phyloP scores from a whole-genome alignment of 2,329 filamentous ascomycete genomes.

The Kalaharituber pfeilii region DNA sequence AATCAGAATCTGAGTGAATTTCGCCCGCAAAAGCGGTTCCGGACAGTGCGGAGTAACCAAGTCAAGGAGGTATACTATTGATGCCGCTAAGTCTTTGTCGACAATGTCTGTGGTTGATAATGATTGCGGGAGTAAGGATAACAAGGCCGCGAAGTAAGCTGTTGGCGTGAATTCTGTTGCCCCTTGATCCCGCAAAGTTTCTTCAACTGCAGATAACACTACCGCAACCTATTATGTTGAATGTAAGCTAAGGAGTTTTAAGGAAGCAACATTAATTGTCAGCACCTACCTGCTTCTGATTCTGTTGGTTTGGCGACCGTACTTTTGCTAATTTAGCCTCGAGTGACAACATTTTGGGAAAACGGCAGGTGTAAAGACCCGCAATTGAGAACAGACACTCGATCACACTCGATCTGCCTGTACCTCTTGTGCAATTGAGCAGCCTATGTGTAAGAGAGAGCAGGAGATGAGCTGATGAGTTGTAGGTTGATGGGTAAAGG shows the following conservation, averaged over 20 bases:
- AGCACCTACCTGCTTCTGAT: slow-evolving; percentile 74
- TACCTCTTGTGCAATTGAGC: too few relatives aligned
- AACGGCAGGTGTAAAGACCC: not conserved
- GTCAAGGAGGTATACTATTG: slow-evolving; percentile 90
- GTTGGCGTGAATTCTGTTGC: slow-evolving; percentile 62
- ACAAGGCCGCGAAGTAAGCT: slow-evolving; percentile 86
- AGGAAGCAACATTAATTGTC: not conserved
- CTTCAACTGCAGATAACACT: slow-evolving; percentile 78
- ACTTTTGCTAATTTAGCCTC: slow-evolving; percentile 94
- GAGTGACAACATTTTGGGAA: slow-evolving; percentile 27
- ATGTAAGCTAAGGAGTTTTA: not conserved
- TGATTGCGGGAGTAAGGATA: slow-evolving; percentile 69
- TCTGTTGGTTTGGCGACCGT: slow-evolving; percentile 87
- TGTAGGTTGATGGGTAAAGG: too few relatives aligned
- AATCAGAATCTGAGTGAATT: slow-evolving; percentile 84
- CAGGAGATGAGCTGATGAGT: too few relatives aligned
- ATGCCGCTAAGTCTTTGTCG: slow-evolving; percentile 67
- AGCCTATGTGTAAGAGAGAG: too few relatives aligned
- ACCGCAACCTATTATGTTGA: slow-evolving; percentile 54
- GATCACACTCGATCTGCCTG: too few relatives aligned
- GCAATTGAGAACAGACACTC: too few relatives aligned
- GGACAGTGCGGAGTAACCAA: slow-evolving; percentile 73
- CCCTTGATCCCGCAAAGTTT: slow-evolving; percentile 66
- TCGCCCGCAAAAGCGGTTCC: slow-evolving; percentile 70
- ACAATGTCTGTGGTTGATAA: slow-evolving; percentile 45